Conservation (phyloP, 768 basidiomycete genomes). For the Termitomyces sp. region DNA sequence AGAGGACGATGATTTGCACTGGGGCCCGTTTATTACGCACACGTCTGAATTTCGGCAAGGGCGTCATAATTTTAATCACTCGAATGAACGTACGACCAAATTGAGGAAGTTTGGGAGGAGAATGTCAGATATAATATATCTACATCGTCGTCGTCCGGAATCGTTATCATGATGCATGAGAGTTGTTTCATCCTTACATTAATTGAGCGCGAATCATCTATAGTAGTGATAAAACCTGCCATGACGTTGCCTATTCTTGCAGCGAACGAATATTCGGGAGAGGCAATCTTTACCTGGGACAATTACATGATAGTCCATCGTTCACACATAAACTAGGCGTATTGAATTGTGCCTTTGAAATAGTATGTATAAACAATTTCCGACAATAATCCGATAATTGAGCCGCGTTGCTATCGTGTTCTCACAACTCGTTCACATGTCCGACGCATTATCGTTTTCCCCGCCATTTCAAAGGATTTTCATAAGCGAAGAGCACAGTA, state of each 20-base stretch:
- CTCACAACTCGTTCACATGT: background rate
- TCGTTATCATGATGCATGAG: background rate
- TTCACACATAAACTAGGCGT: no score
- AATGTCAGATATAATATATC: background rate
- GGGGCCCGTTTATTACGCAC: slow-evolving; percentile 13
- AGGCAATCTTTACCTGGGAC: no score
- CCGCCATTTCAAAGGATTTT: background rate
- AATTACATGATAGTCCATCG: no score
- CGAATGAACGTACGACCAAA: background rate
- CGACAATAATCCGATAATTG: background rate
- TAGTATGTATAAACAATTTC: no score
- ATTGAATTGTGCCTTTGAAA: no score
- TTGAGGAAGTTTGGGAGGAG: background rate
- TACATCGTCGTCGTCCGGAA: background rate
- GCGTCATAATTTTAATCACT: background rate
- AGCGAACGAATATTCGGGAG: no score
- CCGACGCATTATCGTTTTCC: background rate
- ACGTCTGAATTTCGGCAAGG: background rate
- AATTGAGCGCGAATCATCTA: no score
- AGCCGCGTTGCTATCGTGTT: background rate
- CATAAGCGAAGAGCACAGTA: background rate
- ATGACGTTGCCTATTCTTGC: no score
- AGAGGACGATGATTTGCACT: background rate
- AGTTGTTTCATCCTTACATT: background rate
- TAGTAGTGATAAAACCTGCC: no score